phyloP scores from a whole-genome alignment of 2,329 filamentous ascomycete species.

The Acarospora socialis region DNA sequence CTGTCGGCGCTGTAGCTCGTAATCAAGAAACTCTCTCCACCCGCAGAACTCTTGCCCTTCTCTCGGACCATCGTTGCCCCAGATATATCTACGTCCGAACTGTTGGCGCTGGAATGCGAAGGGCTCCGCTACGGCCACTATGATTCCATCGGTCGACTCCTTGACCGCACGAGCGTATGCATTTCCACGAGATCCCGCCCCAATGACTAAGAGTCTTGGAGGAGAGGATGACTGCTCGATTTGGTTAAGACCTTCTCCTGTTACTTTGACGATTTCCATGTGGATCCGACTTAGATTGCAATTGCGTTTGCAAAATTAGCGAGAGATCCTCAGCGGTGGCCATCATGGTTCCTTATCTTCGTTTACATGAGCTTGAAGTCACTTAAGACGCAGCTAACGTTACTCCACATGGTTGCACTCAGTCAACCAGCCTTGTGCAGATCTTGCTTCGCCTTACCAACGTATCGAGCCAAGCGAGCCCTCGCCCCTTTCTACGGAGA shows the following conservation, averaged over 20 bases:
- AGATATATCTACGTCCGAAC: slow-evolving; percentile 61
- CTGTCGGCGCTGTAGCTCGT: slow-evolving; percentile 50
- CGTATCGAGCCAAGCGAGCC: no score
- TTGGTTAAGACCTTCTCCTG: background rate
- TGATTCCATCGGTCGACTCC: slow-evolving; percentile 45
- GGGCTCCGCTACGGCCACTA: slow-evolving; percentile 72
- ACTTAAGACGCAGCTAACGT: background rate
- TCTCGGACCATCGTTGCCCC: slow-evolving; percentile 37
- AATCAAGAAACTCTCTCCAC: slow-evolving; percentile 65
- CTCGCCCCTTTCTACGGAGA: no score
- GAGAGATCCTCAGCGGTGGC: background rate
- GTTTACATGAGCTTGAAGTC: background rate
- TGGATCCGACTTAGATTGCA: no score
- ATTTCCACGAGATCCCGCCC: slow-evolving; percentile 65
- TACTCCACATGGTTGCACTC: no score
- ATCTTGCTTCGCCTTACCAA: no score
- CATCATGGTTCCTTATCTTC: background rate
- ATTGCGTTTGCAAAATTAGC: no score
- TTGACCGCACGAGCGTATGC: slow-evolving; percentile 57
- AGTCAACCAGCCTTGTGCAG: no score
- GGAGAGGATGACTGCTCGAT: background rate
- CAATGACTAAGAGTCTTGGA: slow-evolving; percentile 58
- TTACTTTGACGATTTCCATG: no score
- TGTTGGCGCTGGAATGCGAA: slow-evolving; percentile 58
- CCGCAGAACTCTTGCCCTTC: slow-evolving; percentile 55